Base-by-base conservation (phyloP, 306 rosid species). In the Castanopsis chinensis region DNA sequence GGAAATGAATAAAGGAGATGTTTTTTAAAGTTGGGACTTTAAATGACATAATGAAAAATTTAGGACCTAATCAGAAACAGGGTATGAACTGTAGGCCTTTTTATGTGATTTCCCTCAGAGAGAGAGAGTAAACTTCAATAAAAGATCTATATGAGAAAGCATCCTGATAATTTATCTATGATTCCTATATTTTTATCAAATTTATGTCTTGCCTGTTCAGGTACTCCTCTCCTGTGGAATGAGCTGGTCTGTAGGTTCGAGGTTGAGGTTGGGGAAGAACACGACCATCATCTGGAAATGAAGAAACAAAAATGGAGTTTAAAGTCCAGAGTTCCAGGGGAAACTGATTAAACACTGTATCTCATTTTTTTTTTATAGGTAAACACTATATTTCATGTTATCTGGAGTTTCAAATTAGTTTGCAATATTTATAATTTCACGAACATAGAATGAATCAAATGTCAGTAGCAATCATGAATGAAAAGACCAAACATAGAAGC, bases 171-270 rank as follows among this genome's bases (percentile, higher is more conserved):
- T 49, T 49, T 49, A 49, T 49, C 14, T 12, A 49, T 12, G 53
- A 49, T 49, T 49, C 55, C 33, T 6, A 19, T 25, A 4, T 71
- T 65, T 27, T 23, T 14, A 58, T 70, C 63, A 65, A 75, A 79
- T 58, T 55, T 64, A 53, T 33, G 30, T 49, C 93, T 89, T 91
- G 83, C 99, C 98, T 92, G 88, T 87, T 87, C 4, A 91, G 84
- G 83, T 89, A 92, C 81, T 87, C 97, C 15, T 91, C 92, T 51
- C 91, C 85, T 6, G 84, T 32, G 6, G 86, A 35, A 76, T 83
- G 83, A 13, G 92, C 64, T 59, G 97, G 91, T 80, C 81, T 89
- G 58, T 87, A 83, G 60, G 72, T 86, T 41, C 81, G 91, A 30
- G 88, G 88, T 74, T 80, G 94, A 75, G 90, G 91, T 70, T 81